Conservation (phyloP, 345 rosid species). For the Acer campestre region DNA sequence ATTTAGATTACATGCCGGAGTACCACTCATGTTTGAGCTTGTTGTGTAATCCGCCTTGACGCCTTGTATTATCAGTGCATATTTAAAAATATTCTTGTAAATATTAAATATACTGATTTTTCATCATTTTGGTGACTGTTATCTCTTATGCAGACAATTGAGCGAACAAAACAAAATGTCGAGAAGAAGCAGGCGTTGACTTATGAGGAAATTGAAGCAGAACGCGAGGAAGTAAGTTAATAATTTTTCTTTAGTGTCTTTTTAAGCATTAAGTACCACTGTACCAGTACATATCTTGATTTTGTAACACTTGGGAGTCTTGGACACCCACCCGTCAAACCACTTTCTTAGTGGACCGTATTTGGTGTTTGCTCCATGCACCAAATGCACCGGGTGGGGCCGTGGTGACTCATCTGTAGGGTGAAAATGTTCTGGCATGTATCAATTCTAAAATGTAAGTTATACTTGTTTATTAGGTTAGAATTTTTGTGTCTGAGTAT, state of each 20-base stretch:
- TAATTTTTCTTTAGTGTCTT: not conserved
- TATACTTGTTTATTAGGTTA: not conserved
- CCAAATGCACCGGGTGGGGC: not conserved
- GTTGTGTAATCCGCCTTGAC: conserved; percentile 6
- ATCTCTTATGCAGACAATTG: conserved; percentile 54
- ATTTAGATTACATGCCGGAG: not conserved
- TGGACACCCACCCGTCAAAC: not conserved
- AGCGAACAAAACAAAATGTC: conserved; percentile 74
- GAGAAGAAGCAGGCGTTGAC: conserved; percentile 95
- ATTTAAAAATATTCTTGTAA: not conserved
- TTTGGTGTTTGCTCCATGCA: not conserved
- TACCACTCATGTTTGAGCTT: not conserved
- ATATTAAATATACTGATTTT: not conserved
- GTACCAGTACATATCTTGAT: not conserved
- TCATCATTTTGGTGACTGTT: not conserved
- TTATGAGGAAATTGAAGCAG: conserved; percentile 96
- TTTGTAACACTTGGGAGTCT: not conserved
- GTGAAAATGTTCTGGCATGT: not conserved
- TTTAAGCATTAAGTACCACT: not conserved
- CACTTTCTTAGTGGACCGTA: not conserved
- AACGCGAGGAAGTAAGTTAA: conserved; percentile 76
- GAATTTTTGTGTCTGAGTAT: not conserved
- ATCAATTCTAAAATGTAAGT: not conserved
- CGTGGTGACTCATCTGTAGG: not conserved
- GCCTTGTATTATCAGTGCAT: conserved; percentile 3